These are phyloP conservation scores for Oryza meyeriana DNA, from an alignment of 176 grass and related monocot species.

Conservation along the genomic window DNA sequence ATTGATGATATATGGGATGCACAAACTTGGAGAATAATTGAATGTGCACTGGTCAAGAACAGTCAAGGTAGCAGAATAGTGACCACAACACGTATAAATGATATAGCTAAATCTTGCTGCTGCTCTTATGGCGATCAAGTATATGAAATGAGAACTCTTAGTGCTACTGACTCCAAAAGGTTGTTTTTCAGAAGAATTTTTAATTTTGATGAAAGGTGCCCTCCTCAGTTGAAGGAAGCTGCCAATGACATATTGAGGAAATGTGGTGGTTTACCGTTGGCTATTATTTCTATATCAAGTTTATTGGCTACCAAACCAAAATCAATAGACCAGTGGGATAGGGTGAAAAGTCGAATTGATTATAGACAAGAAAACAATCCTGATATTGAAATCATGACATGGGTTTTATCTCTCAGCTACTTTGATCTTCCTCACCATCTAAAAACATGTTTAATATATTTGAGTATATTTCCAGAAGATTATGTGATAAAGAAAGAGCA, in stretches of 20 bases:
- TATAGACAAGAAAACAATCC: neutral
- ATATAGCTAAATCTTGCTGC: neutral
- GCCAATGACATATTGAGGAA: neutral
- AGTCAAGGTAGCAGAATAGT: neutral
- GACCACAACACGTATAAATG: neutral
- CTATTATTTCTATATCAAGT: neutral
- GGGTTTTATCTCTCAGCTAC: neutral
- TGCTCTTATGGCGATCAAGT: neutral
- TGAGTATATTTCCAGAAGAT: neutral
- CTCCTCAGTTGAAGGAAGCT: neutral
- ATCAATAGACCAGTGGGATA: neutral
- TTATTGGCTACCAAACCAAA: neutral
- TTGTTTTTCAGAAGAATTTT: neutral
- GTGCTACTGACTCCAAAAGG: neutral
- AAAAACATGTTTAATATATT: neutral
- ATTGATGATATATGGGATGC: neutral
- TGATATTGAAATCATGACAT: neutral
- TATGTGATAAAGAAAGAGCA: neutral
- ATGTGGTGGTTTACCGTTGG: neutral
- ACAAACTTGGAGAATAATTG: neutral
- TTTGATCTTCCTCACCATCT: neutral
- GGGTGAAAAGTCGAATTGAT: neutral
- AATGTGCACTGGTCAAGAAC: neutral
- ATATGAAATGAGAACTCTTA: neutral
- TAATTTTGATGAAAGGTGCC: neutral